Evolutionary conservation across 208 protist species (phyloP).

Genomic region (Tritrichomonas musculus): DNA sequence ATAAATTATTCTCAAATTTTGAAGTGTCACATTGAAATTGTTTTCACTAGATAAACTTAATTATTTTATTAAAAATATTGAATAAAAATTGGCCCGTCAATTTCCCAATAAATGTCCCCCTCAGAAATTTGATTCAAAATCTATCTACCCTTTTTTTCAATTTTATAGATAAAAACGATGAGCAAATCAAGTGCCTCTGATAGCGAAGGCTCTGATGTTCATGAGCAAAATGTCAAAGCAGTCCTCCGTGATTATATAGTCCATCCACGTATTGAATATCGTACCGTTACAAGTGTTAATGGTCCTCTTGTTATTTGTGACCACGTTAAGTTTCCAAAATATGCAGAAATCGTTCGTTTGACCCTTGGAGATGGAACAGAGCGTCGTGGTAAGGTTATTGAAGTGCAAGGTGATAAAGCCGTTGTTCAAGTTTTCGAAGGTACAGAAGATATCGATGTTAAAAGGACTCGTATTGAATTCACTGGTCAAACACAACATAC

Average conservation of each 20-base stretch:
- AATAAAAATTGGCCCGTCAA: no score
- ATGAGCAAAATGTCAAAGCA: not conserved
- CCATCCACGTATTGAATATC: conserved; percentile 73
- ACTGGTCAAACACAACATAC: conserved; percentile 96
- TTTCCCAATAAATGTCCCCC: no score
- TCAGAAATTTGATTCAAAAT: no score
- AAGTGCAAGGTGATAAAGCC: conserved; percentile 91
- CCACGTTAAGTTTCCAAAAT: conserved; percentile 94
- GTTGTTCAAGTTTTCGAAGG: conserved; percentile 99
- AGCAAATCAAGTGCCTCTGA: no score
- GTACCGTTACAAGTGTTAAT: conserved; percentile 94
- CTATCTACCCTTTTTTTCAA: no score
- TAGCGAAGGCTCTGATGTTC: no score
- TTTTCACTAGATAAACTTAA: no score
- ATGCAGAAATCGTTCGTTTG: conserved; percentile 98
- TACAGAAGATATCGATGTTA: conserved; percentile 79
- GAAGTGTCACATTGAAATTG: no score
- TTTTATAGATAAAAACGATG: no score
- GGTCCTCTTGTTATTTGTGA: conserved; percentile 99
- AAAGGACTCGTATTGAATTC: conserved; percentile 78
- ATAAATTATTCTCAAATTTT: no score
- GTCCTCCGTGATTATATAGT: conserved; percentile 12
- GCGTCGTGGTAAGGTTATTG: conserved; percentile 92
- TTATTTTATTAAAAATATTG: no score
- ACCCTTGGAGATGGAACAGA: conserved; percentile 82